phyloP scores from a whole-genome alignment of 2,329 filamentous ascomycete species.

The Scolecobasidium constrictum region DNA sequence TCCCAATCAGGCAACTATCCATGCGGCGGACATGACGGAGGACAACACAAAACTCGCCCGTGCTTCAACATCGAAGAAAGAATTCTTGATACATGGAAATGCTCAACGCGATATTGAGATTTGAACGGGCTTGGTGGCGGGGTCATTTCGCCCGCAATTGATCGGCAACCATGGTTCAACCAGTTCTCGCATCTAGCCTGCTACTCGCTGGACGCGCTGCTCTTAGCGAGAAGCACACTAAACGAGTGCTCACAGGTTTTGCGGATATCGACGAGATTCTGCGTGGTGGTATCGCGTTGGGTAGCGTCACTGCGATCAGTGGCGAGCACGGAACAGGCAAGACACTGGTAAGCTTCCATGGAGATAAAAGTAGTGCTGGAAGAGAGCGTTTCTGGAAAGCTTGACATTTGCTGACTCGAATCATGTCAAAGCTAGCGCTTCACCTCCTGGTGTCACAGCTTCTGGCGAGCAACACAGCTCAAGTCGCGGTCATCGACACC shows the following conservation, averaged over 20 bases:
- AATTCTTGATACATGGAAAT: no score
- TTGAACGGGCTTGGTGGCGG: no score
- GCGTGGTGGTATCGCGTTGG: constrained; percentile 25
- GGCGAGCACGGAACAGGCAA: constrained; percentile 19
- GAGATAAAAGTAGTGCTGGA: not conserved
- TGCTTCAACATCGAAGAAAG: no score
- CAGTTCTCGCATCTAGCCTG: not conserved
- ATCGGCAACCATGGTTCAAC: not conserved
- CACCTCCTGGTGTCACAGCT: constrained; percentile 29
- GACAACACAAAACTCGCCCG: no score
- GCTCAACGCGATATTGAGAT: no score
- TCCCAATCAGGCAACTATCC: not conserved
- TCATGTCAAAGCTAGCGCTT: constrained; percentile 1
- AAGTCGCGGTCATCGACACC: constrained; percentile 35
- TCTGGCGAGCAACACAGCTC: constrained; percentile 15
- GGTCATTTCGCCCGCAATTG: no score
- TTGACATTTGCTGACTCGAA: no score
- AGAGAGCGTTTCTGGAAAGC: no score
- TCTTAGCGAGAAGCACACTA: not conserved
- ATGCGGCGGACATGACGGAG: no score
- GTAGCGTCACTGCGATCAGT: constrained; percentile 24
- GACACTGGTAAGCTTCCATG: constrained; percentile 17
- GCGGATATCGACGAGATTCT: constrained; percentile 25
- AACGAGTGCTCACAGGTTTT: not conserved
- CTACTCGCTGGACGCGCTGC: not conserved